Evolutionary conservation across 192 early-diverging fungal species (phyloP).

Genomic region (Mortierella antarctica): DNA sequence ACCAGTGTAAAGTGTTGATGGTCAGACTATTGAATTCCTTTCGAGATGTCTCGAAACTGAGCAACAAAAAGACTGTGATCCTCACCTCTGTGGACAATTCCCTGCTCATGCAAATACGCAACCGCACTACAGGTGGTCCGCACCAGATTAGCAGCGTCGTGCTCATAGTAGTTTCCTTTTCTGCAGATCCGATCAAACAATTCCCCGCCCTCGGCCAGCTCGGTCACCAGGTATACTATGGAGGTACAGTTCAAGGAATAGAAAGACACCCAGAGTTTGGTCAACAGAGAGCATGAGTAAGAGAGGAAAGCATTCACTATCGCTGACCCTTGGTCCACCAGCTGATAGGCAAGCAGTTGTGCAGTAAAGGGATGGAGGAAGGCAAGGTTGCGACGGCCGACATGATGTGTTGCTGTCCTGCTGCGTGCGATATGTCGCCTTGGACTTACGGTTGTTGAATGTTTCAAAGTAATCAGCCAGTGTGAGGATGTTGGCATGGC

Average conservation of each 20-base stretch:
- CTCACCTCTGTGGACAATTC: conserved; percentile 86
- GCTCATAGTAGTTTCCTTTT: conserved; percentile 77
- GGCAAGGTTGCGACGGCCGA: no score
- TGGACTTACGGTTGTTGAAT: conserved; percentile 64
- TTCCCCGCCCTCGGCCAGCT: conserved; percentile 89
- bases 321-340: no score
- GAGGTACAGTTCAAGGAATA: not conserved
- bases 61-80: not conserved
- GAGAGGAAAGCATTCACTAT: no score
- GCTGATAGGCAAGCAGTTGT: no score
- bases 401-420: no score
- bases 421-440: no score
- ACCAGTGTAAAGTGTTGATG: no score
- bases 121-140: conserved; percentile 82
- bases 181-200: conserved; percentile 88
- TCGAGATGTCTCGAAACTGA: no score
- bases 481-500: conserved; percentile 75
- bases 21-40: no score
- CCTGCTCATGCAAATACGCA: conserved; percentile 84
- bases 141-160: conserved; percentile 84
- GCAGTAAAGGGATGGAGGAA: not conserved
- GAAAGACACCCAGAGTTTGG: not conserved
- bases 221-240: conserved; percentile 80
- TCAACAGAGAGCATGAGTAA: no score
- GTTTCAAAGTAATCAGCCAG: conserved; percentile 86